These are phyloP conservation scores for Crotalaria pallida DNA, from an alignment of 306 rosid species.

Conservation along the genomic window DNA sequence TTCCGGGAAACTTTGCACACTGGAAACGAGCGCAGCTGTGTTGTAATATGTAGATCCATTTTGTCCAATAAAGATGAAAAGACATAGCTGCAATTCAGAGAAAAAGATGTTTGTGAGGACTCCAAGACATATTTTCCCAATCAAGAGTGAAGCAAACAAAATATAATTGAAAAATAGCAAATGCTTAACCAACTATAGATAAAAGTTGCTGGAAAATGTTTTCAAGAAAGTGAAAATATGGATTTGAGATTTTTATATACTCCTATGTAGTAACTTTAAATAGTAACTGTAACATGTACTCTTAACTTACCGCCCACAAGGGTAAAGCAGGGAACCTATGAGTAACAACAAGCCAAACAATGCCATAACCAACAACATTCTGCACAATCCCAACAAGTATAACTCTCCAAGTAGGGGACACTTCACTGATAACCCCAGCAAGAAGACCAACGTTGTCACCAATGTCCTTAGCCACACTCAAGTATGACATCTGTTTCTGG, in stretches of 20 bases:
- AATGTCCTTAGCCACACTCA: conserved; percentile 76
- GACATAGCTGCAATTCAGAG: conserved; percentile 55
- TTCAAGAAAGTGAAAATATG: no score
- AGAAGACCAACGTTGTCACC: conserved; percentile 75
- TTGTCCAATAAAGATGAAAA: conserved; percentile 58
- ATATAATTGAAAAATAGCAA: background rate
- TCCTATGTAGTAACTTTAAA: no score
- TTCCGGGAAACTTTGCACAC: conserved; percentile 70
- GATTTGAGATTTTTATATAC: no score
- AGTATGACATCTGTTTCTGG: conserved; percentile 57
- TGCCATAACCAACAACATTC: conserved; percentile 63
- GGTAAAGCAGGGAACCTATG: conserved; percentile 47
- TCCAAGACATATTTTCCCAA: background rate
- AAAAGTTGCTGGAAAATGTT: no score
- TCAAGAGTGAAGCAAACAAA: background rate
- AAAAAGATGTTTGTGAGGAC: background rate
- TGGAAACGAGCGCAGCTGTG: conserved; percentile 59
- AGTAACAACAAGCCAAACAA: conserved; percentile 68
- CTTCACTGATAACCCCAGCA: conserved; percentile 59
- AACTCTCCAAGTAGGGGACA: conserved; percentile 45
- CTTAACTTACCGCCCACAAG: conserved; percentile 64
- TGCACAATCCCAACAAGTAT: conserved; percentile 51
- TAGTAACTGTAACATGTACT: no score
- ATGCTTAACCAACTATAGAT: no score
- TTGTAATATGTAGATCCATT: conserved; percentile 79